These are phyloP conservation scores for Pseudonitzschia delicatissima DNA, from an alignment of 108 stramenopile genomes.

Conservation along the genomic window DNA sequence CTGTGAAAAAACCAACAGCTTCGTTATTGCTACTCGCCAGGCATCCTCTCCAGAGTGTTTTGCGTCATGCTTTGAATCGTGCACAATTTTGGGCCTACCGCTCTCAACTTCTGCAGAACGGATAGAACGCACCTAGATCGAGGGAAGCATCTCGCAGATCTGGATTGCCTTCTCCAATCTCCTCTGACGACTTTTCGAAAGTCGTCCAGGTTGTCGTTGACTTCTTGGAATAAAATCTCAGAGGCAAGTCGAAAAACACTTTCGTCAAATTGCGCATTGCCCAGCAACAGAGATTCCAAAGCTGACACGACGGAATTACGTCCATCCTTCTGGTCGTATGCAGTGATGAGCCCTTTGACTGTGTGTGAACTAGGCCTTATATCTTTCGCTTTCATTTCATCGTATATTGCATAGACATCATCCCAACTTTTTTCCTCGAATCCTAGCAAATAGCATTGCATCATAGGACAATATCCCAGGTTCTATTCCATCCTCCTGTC, in stretches of 20 bases:
- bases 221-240: constrained; percentile 11
- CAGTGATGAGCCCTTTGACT: constrained; percentile 20
- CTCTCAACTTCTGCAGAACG: constrained; percentile 33
- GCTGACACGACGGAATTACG: background rate
- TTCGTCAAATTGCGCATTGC: constrained; percentile 17
- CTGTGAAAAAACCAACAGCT: too few relatives aligned
- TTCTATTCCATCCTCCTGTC: background rate
- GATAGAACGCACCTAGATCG: constrained; percentile 18
- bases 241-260: constrained; percentile 12
- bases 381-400: constrained; percentile 14
- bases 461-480: constrained; percentile 21
- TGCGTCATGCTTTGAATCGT: constrained; percentile 7
- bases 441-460: constrained; percentile 23
- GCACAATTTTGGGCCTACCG: background rate
- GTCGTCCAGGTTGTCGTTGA: constrained; percentile 9
- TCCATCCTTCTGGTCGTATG: constrained; percentile 13
- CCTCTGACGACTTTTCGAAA: constrained; percentile 16
- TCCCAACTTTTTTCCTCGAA: constrained; percentile 21
- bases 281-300: constrained; percentile 1
- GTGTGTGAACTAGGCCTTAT: constrained; percentile 16
- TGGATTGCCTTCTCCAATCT: constrained; percentile 12
- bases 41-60: background rate
- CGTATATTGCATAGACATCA: constrained; percentile 15
- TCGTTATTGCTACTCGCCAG: constrained; percentile 7
- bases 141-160: constrained; percentile 14